phyloP scores from a whole-genome alignment of 345 rosid genomes.

The Excoecaria agallocha region DNA sequence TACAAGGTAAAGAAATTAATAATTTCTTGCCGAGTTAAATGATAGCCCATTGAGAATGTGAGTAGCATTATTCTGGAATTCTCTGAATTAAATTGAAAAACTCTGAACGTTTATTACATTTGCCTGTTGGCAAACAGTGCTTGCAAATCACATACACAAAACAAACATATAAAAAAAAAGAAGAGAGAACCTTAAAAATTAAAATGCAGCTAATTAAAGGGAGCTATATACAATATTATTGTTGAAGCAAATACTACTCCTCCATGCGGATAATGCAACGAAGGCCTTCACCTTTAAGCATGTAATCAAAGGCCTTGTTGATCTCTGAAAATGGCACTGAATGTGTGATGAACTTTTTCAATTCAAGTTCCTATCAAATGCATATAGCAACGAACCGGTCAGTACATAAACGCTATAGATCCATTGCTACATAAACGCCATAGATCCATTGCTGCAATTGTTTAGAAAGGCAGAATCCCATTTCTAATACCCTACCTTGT shows the following conservation, averaged over 20 bases:
- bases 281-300: constrained; percentile 45
- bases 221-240: no score
- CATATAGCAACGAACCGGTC: no score
- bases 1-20: constrained; percentile 28
- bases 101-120: no score
- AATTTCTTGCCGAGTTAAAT: constrained; percentile 31
- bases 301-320: constrained; percentile 51
- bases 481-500: constrained; percentile 62
- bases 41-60: constrained; percentile 38
- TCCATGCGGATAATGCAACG: constrained; percentile 49
- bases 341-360: constrained; percentile 52
- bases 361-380: constrained; percentile 50
- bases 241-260: neutral
- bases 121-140: no score
- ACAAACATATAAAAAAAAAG: no score
- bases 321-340: constrained; percentile 43
- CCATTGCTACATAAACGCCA: no score
- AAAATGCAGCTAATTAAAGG: no score
- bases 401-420: no score
- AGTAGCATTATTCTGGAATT: constrained; percentile 30
- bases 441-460: no score
- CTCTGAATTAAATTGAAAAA: constrained; percentile 23
- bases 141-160: no score
- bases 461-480: no score
- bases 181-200: no score